Base-by-base conservation (phyloP, 1,139 yeast genomes). In the Geotrichum europaeum region DNA sequence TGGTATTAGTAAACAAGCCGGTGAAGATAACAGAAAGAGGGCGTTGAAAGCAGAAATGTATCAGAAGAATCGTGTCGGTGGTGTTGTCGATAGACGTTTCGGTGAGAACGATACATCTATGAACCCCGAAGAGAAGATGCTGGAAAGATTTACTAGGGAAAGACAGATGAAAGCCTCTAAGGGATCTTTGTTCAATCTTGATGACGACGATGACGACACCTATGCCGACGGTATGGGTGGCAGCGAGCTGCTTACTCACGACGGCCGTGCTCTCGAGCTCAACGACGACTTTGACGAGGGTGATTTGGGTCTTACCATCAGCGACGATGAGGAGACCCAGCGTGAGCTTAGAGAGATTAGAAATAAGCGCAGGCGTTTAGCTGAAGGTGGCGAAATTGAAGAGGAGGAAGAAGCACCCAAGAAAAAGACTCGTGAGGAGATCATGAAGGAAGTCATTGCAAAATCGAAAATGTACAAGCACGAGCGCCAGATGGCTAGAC, bases 361-460 rank as follows among this genome's bases (percentile, higher is more conserved):
- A 52, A 54, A 53, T 53, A 58, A 56, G 56, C 53, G 60, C 45
- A 61, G 53, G 51, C 22, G 57, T 36, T n/a, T 54, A 58, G 64
- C 60, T 30, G 75, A 66, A 52, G 76, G 70, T 40, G 62, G 70
- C 58, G 67, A 69, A 64, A 68, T 68, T 62, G 82, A 78, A 10
- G 74, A 69, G 7, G 73, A 69, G 1, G 79, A 72, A 4, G 77
- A 70, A 50, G 81, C 81, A 0, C 78, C 79, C 36, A 82, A 84
- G 63, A 89, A 87, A 73, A 95, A 91, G 76, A 83, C 94, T 36
- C 92, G 94, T 72, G 89, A 90, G 53, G 99, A 95, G 73, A 96
- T 95, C 51, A 94, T 95, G 99, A 86, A 89, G 69, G 99, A 95
- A 73, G 84, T 95, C 60, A 94, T 95, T 65, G 96, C 97, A 51